Evolutionary conservation across 208 protist genomes (phyloP), one percentile per base, ranked within the genome.

Genomic region (Sergeia podlipaevii): DNA sequence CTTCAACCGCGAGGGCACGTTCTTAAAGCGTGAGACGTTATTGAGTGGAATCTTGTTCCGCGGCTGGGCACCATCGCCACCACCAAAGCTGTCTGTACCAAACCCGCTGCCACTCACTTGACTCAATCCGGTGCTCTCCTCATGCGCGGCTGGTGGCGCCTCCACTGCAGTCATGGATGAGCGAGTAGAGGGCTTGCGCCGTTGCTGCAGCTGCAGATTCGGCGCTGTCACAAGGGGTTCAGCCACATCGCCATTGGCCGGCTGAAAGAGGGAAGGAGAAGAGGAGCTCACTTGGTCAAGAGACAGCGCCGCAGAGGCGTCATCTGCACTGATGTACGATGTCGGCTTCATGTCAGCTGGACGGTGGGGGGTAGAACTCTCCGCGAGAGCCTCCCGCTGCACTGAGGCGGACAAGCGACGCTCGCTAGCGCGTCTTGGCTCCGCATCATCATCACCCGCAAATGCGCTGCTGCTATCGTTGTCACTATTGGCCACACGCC

Each of bases 11-110:
- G 85, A 92, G 52, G 57, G 60, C 1, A 92, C 85, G 37, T 87
- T 83, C 63, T 87, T 84, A 54, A 93, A 89, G 30, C 65, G 70
- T 8, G 80, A 89, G 0, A 89, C 78, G 53, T 93, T 93, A 60
- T 89, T 93, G 21, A 89, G 64, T 2, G 34, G 61, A 20, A 89
- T 93, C 54, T 60, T 83, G 58, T 73, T 72, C 4, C 52, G 46
- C 0, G 27, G 2, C 3, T 51, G 55, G 24, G 43, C 34, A 34
- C 17, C 32, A 1, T 41, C 54, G 4, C 15, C 54, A 0, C 4
- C 33, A 8, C 38, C 48, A 2, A 11, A 10, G 21, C 30, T 13
- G 30, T 2, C 27, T 18, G 18, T 28, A 10, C 38, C 45, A 26
- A 51, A 23, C 20, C 1, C 2, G 4, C 27, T 17, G 10, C 1